Evolutionary conservation across 805 yeast genomes (phyloP).

Genomic region (Helenozyma rhizophorensis): DNA sequence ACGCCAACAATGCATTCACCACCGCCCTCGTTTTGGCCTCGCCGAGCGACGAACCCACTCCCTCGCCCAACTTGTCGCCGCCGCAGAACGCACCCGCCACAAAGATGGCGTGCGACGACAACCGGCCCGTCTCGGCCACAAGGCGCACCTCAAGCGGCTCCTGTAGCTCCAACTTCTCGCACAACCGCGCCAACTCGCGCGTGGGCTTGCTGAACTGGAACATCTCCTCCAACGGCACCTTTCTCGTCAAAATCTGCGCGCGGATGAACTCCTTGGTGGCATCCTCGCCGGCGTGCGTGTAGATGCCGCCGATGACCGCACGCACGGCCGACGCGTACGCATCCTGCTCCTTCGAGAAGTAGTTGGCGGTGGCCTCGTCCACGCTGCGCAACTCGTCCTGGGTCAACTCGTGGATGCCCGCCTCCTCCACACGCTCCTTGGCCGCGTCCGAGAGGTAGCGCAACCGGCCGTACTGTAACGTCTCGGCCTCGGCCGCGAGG

Average conservation of each 20-base stretch:
- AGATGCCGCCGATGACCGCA: slow-evolving; percentile 78
- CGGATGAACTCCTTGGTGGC: slow-evolving; percentile 65
- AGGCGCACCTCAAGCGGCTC: slow-evolving; percentile 72
- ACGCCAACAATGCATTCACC: slow-evolving; percentile 83
- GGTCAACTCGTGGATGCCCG: slow-evolving; percentile 47
- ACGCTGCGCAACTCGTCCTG: slow-evolving; percentile 17
- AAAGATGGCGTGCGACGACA: slow-evolving; percentile 75
- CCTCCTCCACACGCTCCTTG: slow-evolving; percentile 32
- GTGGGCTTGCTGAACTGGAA: slow-evolving; percentile 84
- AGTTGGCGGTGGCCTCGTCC: slow-evolving; percentile 15
- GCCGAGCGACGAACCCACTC: slow-evolving; percentile 82
- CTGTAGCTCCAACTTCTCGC: slow-evolving; percentile 69
- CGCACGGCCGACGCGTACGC: slow-evolving; percentile 71
- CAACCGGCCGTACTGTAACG: slow-evolving; percentile 65
- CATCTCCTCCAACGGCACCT: slow-evolving; percentile 67
- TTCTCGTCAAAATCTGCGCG: slow-evolving; percentile 76
- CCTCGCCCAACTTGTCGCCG: slow-evolving; percentile 80
- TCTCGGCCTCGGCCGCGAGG: slow-evolving; percentile 63
- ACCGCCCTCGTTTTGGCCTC: slow-evolving; percentile 94
- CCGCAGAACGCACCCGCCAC: slow-evolving; percentile 92
- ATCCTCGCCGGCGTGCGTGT: slow-evolving; percentile 65
- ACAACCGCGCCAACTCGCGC: slow-evolving; percentile 71
- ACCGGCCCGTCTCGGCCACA: slow-evolving; percentile 91
- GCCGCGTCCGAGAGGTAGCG: slow-evolving; percentile 40
- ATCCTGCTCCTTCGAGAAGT: slow-evolving; percentile 33